Evolutionary conservation across 441 rosid genomes (phyloP), one percentile per base, ranked within the genome.

Genomic region (Aleurites moluccanus): DNA sequence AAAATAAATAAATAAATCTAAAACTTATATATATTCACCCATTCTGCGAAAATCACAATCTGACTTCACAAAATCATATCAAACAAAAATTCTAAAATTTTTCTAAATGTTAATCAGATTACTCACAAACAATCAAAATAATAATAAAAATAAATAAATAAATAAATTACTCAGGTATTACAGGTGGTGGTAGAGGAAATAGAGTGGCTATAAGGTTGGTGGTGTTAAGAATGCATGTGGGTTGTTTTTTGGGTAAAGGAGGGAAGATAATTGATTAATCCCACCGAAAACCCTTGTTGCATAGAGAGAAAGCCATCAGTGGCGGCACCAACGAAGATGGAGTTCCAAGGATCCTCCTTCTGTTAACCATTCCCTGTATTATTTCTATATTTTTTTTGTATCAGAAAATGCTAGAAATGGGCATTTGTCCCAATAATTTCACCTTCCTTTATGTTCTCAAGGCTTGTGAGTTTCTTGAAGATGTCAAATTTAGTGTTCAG

Each of bases 321-420:
- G 78, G 95, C 90, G 55, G 97, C 95, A 14, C 97, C 98, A 13
- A 97, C 88, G 30, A 91, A 38, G 80, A 91, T 90, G 33, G 95
- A 91, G 77, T 92, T 92, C 97, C 97, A 92, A 2, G 97, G 98
- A 62, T 92, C 98, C 70, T 92, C 97, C 79, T 92, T 92, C 88
- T 92, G 97, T n/a, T n/a, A n/a, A 81, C 60, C 70, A 76, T 55
- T 69, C 55, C 27, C 75, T 63, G 1, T 77, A 75, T 55, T 44
- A 70, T 30, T 70, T 44, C 3, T 63, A 79, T 23, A 45, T 82
- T 49, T 62, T 61, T 40, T 84, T 92, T n/a, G 6, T 91, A 88
- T 81, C 78, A 83, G 57, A 81, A 82, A 30, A 91, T 92, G 92
- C 87, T 91, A 69, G 81, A 85, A 3, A 82, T 83, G 45, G 90